A percentile compares a stretch with the other conserved stretches of the same genome.
Conservation (phyloP, 169 alveolate species). For the Babesia microti region DNA sequence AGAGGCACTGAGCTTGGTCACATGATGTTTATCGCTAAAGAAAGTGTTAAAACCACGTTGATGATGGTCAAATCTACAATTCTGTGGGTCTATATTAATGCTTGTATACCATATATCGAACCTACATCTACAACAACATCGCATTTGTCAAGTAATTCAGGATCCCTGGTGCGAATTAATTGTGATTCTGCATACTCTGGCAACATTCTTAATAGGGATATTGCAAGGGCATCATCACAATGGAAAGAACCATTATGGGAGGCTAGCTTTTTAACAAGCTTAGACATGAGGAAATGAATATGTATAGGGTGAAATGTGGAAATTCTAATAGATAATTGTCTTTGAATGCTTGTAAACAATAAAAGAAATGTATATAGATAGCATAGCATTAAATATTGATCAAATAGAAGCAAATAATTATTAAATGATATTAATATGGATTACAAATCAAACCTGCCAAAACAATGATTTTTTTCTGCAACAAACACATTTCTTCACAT, state of each 20-base stretch:
- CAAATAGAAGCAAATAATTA: too few relatives aligned
- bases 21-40: slow-evolving; percentile 42
- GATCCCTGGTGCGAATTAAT: slow-evolving; percentile 76
- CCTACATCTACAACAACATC: slow-evolving; percentile 86
- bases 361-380: too few relatives aligned
- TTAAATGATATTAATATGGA: too few relatives aligned
- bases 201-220: slow-evolving; percentile 55
- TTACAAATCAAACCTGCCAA: too few relatives aligned
- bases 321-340: too few relatives aligned
- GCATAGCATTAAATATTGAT: too few relatives aligned
- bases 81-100: slow-evolving; percentile 9
- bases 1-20: slow-evolving; percentile 75
- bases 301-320: too few relatives aligned
- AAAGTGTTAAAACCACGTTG: slow-evolving; percentile 67
- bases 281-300: too few relatives aligned
- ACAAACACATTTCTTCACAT: too few relatives aligned
- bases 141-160: slow-evolving; percentile 58
- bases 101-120: slow-evolving; percentile 53
- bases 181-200: slow-evolving; percentile 64
- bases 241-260: slow-evolving; percentile 64
- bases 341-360: too few relatives aligned
- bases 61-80: slow-evolving; percentile 81
- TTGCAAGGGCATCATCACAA: slow-evolving; percentile 60
- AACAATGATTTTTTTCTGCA: too few relatives aligned
- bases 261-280: too few relatives aligned